Evolutionary conservation across 441 rosid genomes (phyloP).

Genomic region (Populus hybrid): DNA sequence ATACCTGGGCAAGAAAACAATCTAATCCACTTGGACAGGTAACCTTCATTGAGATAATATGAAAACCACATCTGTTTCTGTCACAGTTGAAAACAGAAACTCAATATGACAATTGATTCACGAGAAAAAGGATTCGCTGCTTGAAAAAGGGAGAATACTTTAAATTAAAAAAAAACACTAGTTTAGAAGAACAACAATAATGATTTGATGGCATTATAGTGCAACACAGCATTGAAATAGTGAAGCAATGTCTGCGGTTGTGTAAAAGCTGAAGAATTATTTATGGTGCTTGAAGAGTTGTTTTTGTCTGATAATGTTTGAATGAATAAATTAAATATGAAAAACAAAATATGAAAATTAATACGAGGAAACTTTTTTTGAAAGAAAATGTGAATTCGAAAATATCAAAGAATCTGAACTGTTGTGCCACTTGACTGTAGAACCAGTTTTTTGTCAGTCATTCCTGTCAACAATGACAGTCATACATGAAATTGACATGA

Average conservation of each 20-base stretch:
- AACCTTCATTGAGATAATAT: conserved; percentile 7
- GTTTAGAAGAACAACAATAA: neutral
- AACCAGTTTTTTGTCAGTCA: neutral
- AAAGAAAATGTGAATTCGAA: neutral
- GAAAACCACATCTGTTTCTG: neutral
- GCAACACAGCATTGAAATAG: neutral
- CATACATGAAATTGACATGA: neutral
- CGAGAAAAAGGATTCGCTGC: neutral
- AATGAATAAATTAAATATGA: neutral
- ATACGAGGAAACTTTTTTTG: neutral
- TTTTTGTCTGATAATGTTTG: neutral
- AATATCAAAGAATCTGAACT: neutral
- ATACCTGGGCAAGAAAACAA: conserved; percentile 69
- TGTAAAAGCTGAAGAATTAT: neutral
- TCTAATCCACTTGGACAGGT: conserved; percentile 89
- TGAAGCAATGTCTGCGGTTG: neutral
- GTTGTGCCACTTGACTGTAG: neutral
- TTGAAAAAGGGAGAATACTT: neutral
- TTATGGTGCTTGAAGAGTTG: neutral
- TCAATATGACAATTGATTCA: neutral
- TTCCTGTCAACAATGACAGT: neutral
- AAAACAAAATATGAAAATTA: neutral
- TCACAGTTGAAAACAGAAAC: neutral
- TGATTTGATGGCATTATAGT: neutral
- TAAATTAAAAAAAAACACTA: neutral